Evolutionary conservation across 257 asterid genomes (phyloP), one percentile per base, ranked within the genome.

Genomic region (Oldenlandia corymbosa): DNA sequence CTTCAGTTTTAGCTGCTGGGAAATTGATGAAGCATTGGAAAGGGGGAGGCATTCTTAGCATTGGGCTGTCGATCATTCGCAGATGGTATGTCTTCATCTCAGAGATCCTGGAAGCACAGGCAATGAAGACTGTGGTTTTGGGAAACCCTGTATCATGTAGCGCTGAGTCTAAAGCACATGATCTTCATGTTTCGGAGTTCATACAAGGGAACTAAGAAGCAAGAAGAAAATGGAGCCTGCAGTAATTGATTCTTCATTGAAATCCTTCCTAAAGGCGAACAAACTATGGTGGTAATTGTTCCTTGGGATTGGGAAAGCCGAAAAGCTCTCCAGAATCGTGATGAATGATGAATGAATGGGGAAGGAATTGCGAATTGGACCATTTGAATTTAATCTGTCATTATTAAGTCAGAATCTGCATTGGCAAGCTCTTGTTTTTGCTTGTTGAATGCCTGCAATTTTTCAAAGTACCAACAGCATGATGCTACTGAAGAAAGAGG

Each of bases 111-210:
- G 68, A n/a, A 55, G 60, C 66, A 43, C 75, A 60, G 41, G 75
- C 78, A 34, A 47, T 31, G 36, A 69, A 72, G 57, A 66, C 76
- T 1, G 71, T 66, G 51, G 61, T 58, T 43, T 60, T 77, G 39
- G 78, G 78, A 7, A 36, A 61, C 39, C 32, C 55, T 12, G 34
- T 9, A 31, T 4, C 20, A 41, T n/a, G 51, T 23, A 12, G 70
- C 21, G 70, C 21, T 17, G 41, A 26, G 32, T 13, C 7, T 3
- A 21, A 63, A 21, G 28, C 11, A 53, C 46, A 31, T 20, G 36
- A 9, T 27, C 20, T 49, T 17, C 51, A 17, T 47, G 50, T 26
- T 32, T 23, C 66, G 18, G 46, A 48, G 17, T 39, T 49, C 18
- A 30, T 10, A 27, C 17, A 32, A 23, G 5, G 58, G 21, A 23